Percentiles rank a stretch among this genome's conserved stretches.
phyloP scores from a whole-genome alignment of 208 protist genomes.

The Vickermania ingenoplastis region DNA sequence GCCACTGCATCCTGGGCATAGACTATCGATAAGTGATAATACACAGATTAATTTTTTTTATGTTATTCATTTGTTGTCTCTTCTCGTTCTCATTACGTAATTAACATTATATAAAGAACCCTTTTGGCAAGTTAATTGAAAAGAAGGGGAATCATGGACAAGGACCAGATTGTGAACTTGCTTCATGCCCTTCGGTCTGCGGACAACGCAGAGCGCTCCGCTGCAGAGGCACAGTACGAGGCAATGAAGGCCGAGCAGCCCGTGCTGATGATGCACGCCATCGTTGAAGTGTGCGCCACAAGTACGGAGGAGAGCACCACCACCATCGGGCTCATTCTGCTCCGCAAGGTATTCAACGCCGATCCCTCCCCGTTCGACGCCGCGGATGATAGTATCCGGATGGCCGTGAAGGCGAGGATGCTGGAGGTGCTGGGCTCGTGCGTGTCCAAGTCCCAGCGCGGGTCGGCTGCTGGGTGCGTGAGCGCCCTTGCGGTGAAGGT shows the following conservation, averaged over 20 bases:
- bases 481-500: slow-evolving; percentile 56
- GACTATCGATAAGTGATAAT: background rate
- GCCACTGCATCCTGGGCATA: background rate
- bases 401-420: slow-evolving; percentile 35
- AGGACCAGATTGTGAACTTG: slow-evolving; percentile 31
- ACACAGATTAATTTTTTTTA: slow-evolving; percentile 14
- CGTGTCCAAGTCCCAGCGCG: slow-evolving; percentile 34
- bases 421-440: slow-evolving; percentile 46
- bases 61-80: slow-evolving; percentile 12
- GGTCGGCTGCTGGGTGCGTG: slow-evolving; percentile 69
- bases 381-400: slow-evolving; percentile 29
- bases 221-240: slow-evolving; percentile 65
- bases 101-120: background rate
- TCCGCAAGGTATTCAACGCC: slow-evolving; percentile 63
- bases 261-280: slow-evolving; percentile 44
- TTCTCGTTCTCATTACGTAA: slow-evolving; percentile 7
- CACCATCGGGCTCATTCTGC: slow-evolving; percentile 53
- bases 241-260: slow-evolving; percentile 22
- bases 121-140: background rate
- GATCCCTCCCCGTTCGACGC: slow-evolving; percentile 33
- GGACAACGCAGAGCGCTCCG: slow-evolving; percentile 58
- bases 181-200: slow-evolving; percentile 33
- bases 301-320: slow-evolving; percentile 24
- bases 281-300: slow-evolving; percentile 43
- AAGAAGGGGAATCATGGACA: slow-evolving; percentile 23